These are phyloP conservation scores for Croton setiger DNA, from an alignment of 441 rosid species.

Conservation along the genomic window DNA sequence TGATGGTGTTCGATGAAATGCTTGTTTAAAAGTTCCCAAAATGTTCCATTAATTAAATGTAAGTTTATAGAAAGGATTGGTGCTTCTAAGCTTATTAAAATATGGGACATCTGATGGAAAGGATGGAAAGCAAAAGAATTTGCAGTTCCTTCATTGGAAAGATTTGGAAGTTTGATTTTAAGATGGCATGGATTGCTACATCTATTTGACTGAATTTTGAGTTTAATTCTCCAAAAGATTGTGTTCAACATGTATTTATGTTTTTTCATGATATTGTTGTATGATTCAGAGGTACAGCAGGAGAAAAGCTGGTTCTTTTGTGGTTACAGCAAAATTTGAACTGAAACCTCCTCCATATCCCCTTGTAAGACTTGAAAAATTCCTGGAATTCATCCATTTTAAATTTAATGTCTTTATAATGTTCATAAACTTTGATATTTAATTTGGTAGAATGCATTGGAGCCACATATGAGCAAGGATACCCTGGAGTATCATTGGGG, in stretches of 20 bases:
- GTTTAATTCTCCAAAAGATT: neutral
- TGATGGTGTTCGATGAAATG: slow-evolving; percentile 41
- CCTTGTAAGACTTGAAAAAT: slow-evolving; percentile 39
- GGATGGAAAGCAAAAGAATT: neutral
- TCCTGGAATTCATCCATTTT: neutral
- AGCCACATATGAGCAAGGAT: slow-evolving; percentile 80
- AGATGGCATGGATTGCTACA: neutral
- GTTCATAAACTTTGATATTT: neutral
- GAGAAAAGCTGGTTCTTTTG: slow-evolving; percentile 31
- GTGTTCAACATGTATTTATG: neutral
- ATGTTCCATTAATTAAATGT: neutral
- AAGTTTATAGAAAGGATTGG: neutral
- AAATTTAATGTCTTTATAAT: neutral
- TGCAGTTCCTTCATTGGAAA: neutral
- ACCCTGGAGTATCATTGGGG: slow-evolving; percentile 92
- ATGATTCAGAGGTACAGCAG: slow-evolving; percentile 33
- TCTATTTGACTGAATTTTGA: neutral
- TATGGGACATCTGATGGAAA: too few species aligned
- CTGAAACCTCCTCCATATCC: slow-evolving; percentile 88
- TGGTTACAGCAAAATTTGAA: slow-evolving; percentile 51
- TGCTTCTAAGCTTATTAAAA: neutral
- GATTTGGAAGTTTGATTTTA: neutral
- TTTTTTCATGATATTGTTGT: neutral
- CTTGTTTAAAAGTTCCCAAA: neutral
- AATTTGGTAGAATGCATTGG: slow-evolving; percentile 62